phyloP scores from a whole-genome alignment of 2,329 filamentous ascomycete species.

The Colletotrichum tanaceti region DNA sequence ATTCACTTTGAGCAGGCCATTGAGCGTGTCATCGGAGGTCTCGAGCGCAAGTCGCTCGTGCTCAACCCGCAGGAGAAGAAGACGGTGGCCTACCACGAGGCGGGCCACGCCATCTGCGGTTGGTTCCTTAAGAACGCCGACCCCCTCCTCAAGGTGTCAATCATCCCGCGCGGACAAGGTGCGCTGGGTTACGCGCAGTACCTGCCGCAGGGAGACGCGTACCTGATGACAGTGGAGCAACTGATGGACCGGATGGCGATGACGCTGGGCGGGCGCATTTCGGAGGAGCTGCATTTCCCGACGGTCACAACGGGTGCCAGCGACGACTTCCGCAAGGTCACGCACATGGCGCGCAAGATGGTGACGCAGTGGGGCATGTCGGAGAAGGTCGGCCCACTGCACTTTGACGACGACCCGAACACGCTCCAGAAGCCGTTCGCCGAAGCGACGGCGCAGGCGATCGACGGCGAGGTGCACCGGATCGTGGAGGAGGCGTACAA shows the following conservation, averaged over 20 bases:
- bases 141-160: constrained; percentile 96
- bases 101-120: constrained; percentile 96
- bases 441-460: constrained; percentile 90
- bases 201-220: constrained; percentile 89
- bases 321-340: constrained; percentile 99
- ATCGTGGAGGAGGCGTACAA: constrained; percentile 94
- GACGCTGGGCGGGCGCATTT: constrained; percentile 95
- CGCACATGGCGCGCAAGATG: constrained; percentile 95
- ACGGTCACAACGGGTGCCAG: constrained; percentile 95
- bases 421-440: constrained; percentile 95
- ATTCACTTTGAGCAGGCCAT: constrained; percentile 96
- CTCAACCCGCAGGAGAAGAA: constrained; percentile 94
- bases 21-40: constrained; percentile 93
- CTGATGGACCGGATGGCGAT: constrained; percentile 99
- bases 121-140: constrained; percentile 99
- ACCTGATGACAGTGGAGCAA: constrained; percentile 95
- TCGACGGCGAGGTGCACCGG: constrained; percentile 89
- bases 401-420: constrained; percentile 87
- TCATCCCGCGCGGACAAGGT: constrained; percentile 94
- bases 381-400: constrained; percentile 89
- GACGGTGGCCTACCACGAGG: constrained; percentile 97
- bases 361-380: constrained; percentile 99
- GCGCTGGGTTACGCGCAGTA: constrained; percentile 97
- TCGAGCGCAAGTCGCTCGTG: constrained; percentile 97
- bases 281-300: constrained; percentile 95